phyloP scores from a whole-genome alignment of 345 rosid genomes.

The Pistacia vera region DNA sequence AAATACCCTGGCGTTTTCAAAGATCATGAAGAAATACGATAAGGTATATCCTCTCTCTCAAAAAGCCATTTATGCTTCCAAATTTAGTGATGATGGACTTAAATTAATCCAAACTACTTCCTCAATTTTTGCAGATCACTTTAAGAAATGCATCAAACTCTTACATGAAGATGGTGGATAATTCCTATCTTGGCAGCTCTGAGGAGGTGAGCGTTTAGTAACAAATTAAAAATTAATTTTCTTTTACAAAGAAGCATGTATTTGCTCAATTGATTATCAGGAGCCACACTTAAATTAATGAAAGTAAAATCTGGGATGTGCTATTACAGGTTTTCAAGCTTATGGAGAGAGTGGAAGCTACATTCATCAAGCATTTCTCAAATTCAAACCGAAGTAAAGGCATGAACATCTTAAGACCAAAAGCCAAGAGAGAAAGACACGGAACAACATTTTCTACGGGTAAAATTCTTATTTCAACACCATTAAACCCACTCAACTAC shows the following conservation, averaged over 20 bases:
- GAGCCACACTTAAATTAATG: background rate
- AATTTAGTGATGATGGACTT: no score
- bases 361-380: constrained; percentile 67
- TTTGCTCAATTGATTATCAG: background rate
- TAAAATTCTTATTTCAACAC: constrained; percentile 7
- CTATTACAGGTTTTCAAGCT: constrained; percentile 43
- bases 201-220: constrained; percentile 40
- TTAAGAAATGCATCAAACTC: constrained; percentile 52
- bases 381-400: constrained; percentile 62
- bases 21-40: background rate
- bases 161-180: constrained; percentile 70
- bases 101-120: no score
- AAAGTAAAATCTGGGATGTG: background rate
- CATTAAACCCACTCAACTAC: no score
- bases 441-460: constrained; percentile 56
- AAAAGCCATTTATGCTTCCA: no score
- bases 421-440: constrained; percentile 55
- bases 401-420: constrained; percentile 57
- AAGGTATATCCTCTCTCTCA: no score
- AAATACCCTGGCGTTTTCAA: background rate
- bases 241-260: no score
- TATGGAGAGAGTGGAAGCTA: constrained; percentile 66
- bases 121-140: constrained; percentile 44
- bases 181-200: constrained; percentile 57
- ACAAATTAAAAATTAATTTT: no score